Evolutionary conservation across 1,139 yeast genomes (phyloP).

Genomic region (Lizanozyma gosingica): DNA sequence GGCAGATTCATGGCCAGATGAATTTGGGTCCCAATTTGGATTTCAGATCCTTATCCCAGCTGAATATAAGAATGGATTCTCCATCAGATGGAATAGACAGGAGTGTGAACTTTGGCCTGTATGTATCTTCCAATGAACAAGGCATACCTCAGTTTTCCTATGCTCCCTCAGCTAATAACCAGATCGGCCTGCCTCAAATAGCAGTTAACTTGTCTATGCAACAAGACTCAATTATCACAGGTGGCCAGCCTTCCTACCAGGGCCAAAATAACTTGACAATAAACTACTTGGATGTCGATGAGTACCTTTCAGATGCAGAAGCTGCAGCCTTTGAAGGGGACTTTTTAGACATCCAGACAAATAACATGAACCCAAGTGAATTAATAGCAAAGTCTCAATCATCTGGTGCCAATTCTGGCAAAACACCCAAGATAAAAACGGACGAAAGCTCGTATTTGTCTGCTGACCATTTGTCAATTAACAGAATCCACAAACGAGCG

Average conservation of each 20-base stretch:
- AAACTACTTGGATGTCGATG: constrained; percentile 1
- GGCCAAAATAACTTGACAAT: neutral
- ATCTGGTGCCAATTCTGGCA: neutral
- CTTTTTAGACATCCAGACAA: neutral
- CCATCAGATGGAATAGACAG: neutral
- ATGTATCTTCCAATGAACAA: too few relatives aligned
- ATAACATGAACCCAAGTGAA: neutral
- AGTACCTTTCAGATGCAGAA: neutral
- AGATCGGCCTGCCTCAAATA: neutral
- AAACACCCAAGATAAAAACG: too few relatives aligned
- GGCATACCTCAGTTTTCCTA: neutral
- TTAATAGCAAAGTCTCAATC: neutral
- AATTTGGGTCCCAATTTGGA: neutral
- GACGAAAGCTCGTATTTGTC: too few relatives aligned
- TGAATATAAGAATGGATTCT: too few relatives aligned
- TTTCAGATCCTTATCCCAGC: too few relatives aligned
- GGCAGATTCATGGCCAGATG: neutral
- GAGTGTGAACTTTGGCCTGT: neutral
- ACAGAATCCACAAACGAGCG: neutral
- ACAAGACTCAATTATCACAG: neutral
- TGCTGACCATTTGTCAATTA: neutral
- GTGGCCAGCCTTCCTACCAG: neutral
- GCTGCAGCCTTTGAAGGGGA: neutral
- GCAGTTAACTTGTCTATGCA: neutral
- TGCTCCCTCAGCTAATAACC: neutral